Evolutionary conservation across 192 early-diverging fungal species (phyloP), one percentile per base, ranked within the genome.

Genomic region (Rhizophagus sp.): DNA sequence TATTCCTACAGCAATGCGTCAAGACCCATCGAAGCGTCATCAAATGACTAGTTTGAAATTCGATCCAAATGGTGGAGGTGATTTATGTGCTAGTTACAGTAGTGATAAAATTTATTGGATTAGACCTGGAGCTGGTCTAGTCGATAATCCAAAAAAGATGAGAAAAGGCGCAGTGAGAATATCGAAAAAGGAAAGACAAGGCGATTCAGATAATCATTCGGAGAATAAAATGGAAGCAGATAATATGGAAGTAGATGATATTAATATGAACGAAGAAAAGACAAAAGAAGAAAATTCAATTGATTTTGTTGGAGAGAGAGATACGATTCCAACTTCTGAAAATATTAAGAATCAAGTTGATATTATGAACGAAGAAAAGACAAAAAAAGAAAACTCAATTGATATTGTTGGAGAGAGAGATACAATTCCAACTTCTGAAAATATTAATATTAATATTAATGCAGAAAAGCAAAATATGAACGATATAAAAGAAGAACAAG

Each of bases 81-180:
- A 87, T n/a, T 77, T 87, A 19, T 74, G 83, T 73, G 86, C 64
- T 10, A 87, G 86, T 75, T 87, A 85, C 68, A 83, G 82, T 17
- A 39, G 79, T 79, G 81, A 81, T 47, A 75, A 83, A 50, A 79
- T 82, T 27, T 84, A 75, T 71, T 50, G 85, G 44, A 79, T 87
- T 36, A 75, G 78, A 3, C 86, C 86, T n/a, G 34, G 41, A n/a
- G 75, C 33, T 41, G 75, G 62, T 34, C 33, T 64, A 44, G 44
- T 64, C 36, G 62, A 76, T 12, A 62, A 64, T 10, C 17, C 41
- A 27, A 27, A 15, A 24, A 34, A 62, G 25, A 49, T 13, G 15
- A 49, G 75, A 41, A 62, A 30, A n/a, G 75, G 57, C 13, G 75
- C 36, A n/a, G 62, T 76, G 6, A 76, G 15, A 15, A 44, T 64